Evolutionary conservation across 2,329 filamentous ascomycete species (phyloP), one percentile per base, ranked within the genome.

Genomic region (Zalaria obscura): DNA sequence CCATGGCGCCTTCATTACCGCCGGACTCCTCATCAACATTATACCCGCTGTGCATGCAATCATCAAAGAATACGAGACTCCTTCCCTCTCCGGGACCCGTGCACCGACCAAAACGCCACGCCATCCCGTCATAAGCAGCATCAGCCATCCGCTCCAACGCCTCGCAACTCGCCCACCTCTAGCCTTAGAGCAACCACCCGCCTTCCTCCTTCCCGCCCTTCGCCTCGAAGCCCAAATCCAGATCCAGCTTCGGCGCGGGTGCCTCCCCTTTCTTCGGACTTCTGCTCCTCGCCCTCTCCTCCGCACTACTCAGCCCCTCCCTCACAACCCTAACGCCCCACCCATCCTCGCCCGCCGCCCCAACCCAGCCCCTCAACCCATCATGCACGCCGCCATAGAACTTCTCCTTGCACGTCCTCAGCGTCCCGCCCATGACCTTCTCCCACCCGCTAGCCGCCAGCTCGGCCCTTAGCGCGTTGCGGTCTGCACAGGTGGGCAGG

Each of bases 361-460:
- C 80, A 11, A 95, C 83, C 88, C 89, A 98, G 5, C 83, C 88
- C 41, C 83, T 78, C 48, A 96, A 69, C 2, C 80, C 86, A 52
- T 89, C 85, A 58, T 98, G 91, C 3, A 98, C 83, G 38, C 83
- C 78, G 2, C 83, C 83, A 58, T 98, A 96, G 59, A 96, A 94
- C 60, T 96, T 96, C 62, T 95, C 88, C 60, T 96, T 98, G 69
- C 89, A 96, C 10, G 89, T 80, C 4, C 91, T 78, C 47, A 96
- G 67, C 44, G 79, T 89, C 25, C 75, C 75, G 10, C 87, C 87
- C 72, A 96, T 83, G 50, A 83, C 78, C 51, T 87, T 87, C 61
- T 98, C 91, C 68, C 87, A 93, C 5, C 91, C 89, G 0, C 83
- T 93, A 45, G 88, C 76, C 40, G 76, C 76, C 40, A 96, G 69